Conservation (phyloP, 495 filamentous ascomycete species). For the Daldinia loculata region DNA sequence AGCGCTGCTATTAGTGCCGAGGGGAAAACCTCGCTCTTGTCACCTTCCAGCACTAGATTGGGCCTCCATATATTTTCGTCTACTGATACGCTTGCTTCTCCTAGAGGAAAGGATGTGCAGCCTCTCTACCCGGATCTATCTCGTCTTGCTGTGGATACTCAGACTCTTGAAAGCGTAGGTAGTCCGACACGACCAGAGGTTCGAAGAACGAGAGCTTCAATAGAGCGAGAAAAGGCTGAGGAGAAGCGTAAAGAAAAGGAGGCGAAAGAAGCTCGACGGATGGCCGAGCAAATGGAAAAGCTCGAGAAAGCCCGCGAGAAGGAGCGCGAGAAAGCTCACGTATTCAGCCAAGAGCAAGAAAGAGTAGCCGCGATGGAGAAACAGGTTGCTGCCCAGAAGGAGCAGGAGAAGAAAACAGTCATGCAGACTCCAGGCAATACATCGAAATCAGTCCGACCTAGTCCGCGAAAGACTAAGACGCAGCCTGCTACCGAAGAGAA, state of each 20-base stretch:
- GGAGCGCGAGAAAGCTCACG: conserved; percentile 69
- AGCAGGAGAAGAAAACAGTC: conserved; percentile 51
- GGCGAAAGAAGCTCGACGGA: conserved; percentile 55
- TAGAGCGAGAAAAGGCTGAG: conserved; percentile 72
- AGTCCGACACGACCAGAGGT: conserved; percentile 59
- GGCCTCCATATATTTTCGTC: conserved; percentile 49
- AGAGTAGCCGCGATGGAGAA: conserved; percentile 60
- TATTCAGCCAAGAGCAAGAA: conserved; percentile 68
- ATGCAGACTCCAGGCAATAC: conserved; percentile 48
- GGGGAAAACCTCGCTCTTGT: conserved; percentile 66
- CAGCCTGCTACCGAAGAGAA: conserved; percentile 51
- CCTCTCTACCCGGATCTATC: conserved; percentile 57
- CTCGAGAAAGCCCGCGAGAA: conserved; percentile 64
- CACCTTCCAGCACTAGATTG: conserved; percentile 52
- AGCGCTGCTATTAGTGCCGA: conserved; percentile 81
- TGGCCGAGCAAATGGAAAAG: conserved; percentile 64
- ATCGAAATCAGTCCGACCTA: conserved; percentile 56
- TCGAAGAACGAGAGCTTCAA: conserved; percentile 75
- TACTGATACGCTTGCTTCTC: conserved; percentile 51
- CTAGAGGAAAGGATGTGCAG: conserved; percentile 43
- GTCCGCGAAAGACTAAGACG: conserved; percentile 60
- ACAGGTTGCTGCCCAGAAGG: conserved; percentile 52
- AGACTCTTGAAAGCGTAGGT: conserved; percentile 43
- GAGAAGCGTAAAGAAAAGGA: conserved; percentile 71
- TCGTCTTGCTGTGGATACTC: conserved; percentile 45